A percentile compares a stretch with the other conserved stretches of the same genome.
Evolutionary conservation across 2,329 filamentous ascomycete species (phyloP).

Genomic region (Leptographium wingfieldii): DNA sequence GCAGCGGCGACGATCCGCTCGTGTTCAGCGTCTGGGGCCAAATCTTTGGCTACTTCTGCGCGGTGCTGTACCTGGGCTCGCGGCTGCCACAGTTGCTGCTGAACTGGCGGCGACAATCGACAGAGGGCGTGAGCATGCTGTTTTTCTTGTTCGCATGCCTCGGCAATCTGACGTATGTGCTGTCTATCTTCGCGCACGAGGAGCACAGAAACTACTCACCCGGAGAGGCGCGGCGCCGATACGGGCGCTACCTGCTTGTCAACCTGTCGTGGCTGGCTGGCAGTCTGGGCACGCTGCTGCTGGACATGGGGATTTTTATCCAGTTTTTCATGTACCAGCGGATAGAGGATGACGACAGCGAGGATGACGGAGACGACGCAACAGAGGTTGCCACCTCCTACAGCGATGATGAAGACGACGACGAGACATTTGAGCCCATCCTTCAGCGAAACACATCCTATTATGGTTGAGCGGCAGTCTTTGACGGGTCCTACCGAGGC

Average conservation of each 20-base stretch:
- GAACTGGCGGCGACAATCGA: conserved; percentile 85
- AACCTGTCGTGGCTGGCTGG: conserved; percentile 87
- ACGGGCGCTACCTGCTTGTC: conserved; percentile 72
- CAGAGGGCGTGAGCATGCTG: conserved; percentile 82
- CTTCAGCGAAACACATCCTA: conserved; percentile 19
- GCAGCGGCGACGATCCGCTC: conserved; percentile 32
- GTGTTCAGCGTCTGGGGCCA: conserved; percentile 70
- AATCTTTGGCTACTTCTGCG: conserved; percentile 87
- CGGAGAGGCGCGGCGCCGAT: conserved; percentile 55
- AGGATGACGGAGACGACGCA: conserved; percentile 18
- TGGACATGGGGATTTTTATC: conserved; percentile 77
- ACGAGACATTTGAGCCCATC: conserved; percentile 18
- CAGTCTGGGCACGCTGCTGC: conserved; percentile 71
- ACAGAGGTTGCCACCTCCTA: conserved; percentile 9
- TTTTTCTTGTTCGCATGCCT: conserved; percentile 97
- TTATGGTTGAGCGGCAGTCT: not conserved
- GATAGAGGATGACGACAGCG: conserved; percentile 6
- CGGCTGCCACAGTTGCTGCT: conserved; percentile 82
- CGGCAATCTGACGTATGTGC: conserved; percentile 85
- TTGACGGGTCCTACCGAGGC: not conserved
- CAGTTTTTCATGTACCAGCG: conserved; percentile 77
- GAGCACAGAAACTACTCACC: conserved; percentile 39
- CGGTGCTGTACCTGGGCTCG: conserved; percentile 75
- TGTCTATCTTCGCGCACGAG: conserved; percentile 84
- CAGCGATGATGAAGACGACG: not conserved